Evolutionary conservation across 192 early-diverging fungal species (phyloP), one percentile per base, ranked within the genome.

Genomic region (Dissophora globulifera): DNA sequence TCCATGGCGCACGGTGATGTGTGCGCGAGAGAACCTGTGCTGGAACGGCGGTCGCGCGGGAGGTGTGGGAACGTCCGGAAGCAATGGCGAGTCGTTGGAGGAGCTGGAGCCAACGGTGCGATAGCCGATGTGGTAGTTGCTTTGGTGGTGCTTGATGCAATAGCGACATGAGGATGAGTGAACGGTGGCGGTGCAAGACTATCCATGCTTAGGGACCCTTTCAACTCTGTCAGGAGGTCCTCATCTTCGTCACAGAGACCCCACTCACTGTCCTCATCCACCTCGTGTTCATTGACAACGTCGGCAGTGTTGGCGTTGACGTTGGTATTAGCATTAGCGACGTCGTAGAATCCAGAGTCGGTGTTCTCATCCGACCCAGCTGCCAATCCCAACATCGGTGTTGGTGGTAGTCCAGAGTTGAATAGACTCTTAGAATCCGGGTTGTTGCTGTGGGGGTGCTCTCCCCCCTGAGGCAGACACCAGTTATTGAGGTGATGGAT

Each of bases 181-280:
- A n/a, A 40, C n/a, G 67, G 7, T 4, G 47, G 31, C 20, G 30
- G 43, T 4, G 40, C 49, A 6, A 59, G 42, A 41, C 50, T 61
- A 25, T 40, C 57, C 41, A 32, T 55, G 13, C 31, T 47, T 5
- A 32, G 15, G 26, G 3, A 30, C 23, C 33, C 40, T 16, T 50
- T 62, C 5, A 23, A 7, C 32, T 69, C 62, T 25, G 58, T 35
- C 0, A 56, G 20, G n/a, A n/a, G n/a, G 10, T 45, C 33, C 10
- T 65, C 56, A 46, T 76, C 72, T n/a, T 76, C 72, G 27, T 76
- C 72, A 50, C 47, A 60, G 22, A 62, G 62, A 26, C 72, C 72
- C 72, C 72, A 76, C 42, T 76, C 72, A 8, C 64, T 23, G 38
- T 76, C 72, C 19, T 76, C 72, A 33, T 76, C 72, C 64, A 76